These are phyloP conservation scores for Verticillium nubilum DNA, from an alignment of 2,329 filamentous ascomycete genomes.

Conservation along the genomic window DNA sequence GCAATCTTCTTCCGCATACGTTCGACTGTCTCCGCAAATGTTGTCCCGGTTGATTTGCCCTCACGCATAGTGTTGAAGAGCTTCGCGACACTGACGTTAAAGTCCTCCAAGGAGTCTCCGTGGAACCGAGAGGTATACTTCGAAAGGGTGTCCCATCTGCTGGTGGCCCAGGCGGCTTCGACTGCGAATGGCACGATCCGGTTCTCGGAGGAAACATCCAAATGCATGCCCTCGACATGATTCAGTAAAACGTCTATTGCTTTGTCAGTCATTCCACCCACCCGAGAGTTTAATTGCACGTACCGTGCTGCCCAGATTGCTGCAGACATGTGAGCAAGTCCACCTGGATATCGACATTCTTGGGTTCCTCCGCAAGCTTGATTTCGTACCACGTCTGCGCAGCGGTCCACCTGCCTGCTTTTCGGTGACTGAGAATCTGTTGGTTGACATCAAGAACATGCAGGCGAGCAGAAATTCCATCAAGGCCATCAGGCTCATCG, in stretches of 20 bases:
- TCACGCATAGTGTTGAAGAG: slow-evolving; percentile 54
- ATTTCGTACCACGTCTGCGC: slow-evolving; percentile 98
- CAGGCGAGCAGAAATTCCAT: slow-evolving; percentile 86
- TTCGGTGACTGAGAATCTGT: slow-evolving; percentile 87
- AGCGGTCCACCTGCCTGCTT: slow-evolving; percentile 87
- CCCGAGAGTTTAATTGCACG: not conserved
- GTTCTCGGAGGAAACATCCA: slow-evolving; percentile 44
- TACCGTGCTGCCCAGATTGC: slow-evolving; percentile 92
- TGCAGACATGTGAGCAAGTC: slow-evolving; percentile 84
- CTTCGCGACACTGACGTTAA: slow-evolving; percentile 73
- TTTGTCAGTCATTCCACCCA: slow-evolving; percentile 7
- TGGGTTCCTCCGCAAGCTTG: slow-evolving; percentile 72
- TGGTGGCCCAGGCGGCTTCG: slow-evolving; percentile 88
- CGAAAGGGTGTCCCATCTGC: slow-evolving; percentile 71
- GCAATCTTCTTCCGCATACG: slow-evolving; percentile 66
- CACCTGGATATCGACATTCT: slow-evolving; percentile 71
- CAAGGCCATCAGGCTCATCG: slow-evolving; percentile 93
- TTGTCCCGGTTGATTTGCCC: slow-evolving; percentile 38
- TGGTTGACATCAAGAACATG: slow-evolving; percentile 87
- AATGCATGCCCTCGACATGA: slow-evolving; percentile 73
- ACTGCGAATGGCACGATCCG: slow-evolving; percentile 76
- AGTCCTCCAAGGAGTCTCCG: slow-evolving; percentile 54
- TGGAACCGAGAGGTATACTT: slow-evolving; percentile 56
- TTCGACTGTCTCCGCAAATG: slow-evolving; percentile 53
- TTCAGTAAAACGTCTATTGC: slow-evolving; percentile 72